Base-by-base conservation (phyloP, 2,329 filamentous ascomycete genomes). In the Septoria linicola region DNA sequence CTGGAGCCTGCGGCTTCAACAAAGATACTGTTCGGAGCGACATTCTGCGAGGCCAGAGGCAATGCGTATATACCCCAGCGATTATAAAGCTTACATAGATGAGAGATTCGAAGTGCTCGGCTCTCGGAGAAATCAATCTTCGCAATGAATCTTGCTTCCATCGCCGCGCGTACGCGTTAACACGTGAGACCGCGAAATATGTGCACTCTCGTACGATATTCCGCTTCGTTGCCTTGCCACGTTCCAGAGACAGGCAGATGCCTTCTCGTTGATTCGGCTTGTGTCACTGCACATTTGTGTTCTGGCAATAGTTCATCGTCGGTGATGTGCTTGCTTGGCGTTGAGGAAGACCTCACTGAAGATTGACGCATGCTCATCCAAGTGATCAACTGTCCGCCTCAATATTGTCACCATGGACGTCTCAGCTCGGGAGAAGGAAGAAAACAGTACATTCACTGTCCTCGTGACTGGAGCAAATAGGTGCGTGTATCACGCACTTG, bases 401-500 rank as follows among this genome's bases (percentile, higher is more conserved):
- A 16, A 39, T 11, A 16, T 16, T 2, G n/a, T n/a, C n/a, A n/a
- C 20, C 16, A 55, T 58, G 55, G 49, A 53, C 10, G 55, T 39
- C 13, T 30, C 49, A 23, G 8, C 41, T 10, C 11, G 27, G 5
- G 17, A 17, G 14, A 27, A 31, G 3, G 42, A 51, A n/a, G 57
- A 57, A 13, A 59, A 54, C 25, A 51, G 32, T 6, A 59, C 56
- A 4, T 76, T 73, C 56, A 73, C 76, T 66, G 82, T 89, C 7
- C 76, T 96, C 32, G 81, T 96, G 34, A 95, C 89, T 0, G 89
- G 89, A 46, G 88, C 88, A 30, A 95, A 95, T 71, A 91, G 88
- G 89, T 91, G 78, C 51, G 65, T 40, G 20, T 5, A 5, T 19
- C 11, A 6, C 23, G 40, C 8, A 8, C 4, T 11, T 4, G 3